Percentiles rank a stretch among this genome's conserved stretches.
These are phyloP conservation scores for Lunasporangiospora selenospora DNA, from an alignment of 192 early-diverging fungal species.

Conservation along the genomic window DNA sequence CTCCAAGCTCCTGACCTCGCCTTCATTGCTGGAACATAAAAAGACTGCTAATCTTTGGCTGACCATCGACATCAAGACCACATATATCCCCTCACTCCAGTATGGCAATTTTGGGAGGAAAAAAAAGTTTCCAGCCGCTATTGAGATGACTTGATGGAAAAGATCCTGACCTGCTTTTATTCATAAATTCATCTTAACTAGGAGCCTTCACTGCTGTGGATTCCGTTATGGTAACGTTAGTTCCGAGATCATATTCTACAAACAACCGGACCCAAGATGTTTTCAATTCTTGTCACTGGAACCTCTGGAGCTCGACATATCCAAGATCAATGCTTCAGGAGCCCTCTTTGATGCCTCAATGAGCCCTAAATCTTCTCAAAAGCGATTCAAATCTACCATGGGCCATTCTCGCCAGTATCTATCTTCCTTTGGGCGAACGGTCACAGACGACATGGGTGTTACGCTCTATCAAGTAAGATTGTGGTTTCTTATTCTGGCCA, in stretches of 20 bases:
- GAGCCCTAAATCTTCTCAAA: constrained; percentile 47
- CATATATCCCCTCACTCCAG: constrained; percentile 49
- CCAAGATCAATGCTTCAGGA: constrained; percentile 44
- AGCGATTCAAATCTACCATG: constrained; percentile 39
- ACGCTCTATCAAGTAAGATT: constrained; percentile 62
- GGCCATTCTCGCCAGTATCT: constrained; percentile 18
- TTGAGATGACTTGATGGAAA: background rate
- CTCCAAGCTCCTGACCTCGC: constrained; percentile 17
- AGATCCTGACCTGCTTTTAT: background rate
- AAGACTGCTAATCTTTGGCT: constrained; percentile 51
- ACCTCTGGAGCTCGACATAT: constrained; percentile 72
- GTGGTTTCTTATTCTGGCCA: background rate
- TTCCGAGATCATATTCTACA: constrained; percentile 62
- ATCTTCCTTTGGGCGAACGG: constrained; percentile 30
- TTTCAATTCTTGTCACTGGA: constrained; percentile 74
- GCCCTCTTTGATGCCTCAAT: constrained; percentile 38
- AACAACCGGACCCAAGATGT: constrained; percentile 60
- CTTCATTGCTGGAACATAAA: constrained; percentile 31
- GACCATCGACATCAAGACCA: constrained; percentile 47
- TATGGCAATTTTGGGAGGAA: constrained; percentile 4
- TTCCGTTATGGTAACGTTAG: constrained; percentile 48
- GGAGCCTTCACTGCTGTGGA: constrained; percentile 47
- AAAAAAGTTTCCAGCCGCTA: background rate
- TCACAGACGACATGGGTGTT: constrained; percentile 49
- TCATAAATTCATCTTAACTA: constrained; percentile 1